Base-by-base conservation (phyloP, 2,329 filamentous ascomycete genomes). In the Emericellopsis cladophorae region DNA sequence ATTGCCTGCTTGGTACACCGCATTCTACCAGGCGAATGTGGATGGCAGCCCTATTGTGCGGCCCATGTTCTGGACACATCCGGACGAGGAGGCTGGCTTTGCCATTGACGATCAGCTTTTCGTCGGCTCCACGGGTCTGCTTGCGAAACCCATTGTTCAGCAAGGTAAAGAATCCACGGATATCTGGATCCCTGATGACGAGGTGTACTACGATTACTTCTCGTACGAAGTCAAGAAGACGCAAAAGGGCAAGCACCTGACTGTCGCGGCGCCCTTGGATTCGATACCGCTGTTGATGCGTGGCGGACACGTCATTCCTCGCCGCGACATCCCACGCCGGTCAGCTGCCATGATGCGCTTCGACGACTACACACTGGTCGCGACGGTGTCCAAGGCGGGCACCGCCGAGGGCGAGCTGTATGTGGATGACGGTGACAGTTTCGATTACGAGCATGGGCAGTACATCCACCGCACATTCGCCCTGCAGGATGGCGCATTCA, bases 191-290 rank as follows among this genome's bases (percentile, higher is more conserved):
- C 82, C 89, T 1, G 90, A 96, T 50, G 75, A 82, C 44, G 85
- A 93, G 59, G 74, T 84, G 40, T 96, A 98, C 62, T 98, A 89
- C 54, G 85, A 96, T 62, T 98, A 98, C 66, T 93, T 92, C 56
- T 86, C 86, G 52, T 95, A 87, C 64, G 77, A 81, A 34, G 67
- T 77, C 35, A 78, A 93, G 54, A 61, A 68, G 32, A 80, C 79
- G 18, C 74, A 81, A 21, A 78, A 80, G 46, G 84, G 85, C 47
- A 81, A 82, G 58, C 66, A 65, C 32, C 68, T 86, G 45, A 82
- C 75, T 1, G 67, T 95, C 31, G 62, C 76, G 1, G 85, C 90
- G 0, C 85, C 89, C 0, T 70, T 96, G 4, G 84, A 95, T 42
- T 86, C 81, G 52, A 84, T 95, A 15, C 90, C 92, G 1, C 64